Base-by-base conservation (phyloP, 352 stramenopile species). In the Detonula confervacea region DNA sequence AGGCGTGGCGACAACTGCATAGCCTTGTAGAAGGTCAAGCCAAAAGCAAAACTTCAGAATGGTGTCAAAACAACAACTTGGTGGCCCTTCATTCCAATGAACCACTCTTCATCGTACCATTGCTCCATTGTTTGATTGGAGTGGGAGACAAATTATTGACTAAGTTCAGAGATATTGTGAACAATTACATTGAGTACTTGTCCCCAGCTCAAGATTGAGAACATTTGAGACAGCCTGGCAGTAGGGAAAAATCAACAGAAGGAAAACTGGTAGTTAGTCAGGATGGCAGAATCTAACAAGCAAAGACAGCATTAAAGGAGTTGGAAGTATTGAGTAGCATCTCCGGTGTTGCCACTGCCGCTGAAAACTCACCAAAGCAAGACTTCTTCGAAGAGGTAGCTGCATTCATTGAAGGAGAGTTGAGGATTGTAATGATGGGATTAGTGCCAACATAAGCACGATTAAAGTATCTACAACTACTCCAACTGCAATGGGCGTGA, bases 31-130 rank as follows among this genome's bases (percentile, higher is more conserved):
- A n/a, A n/a, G n/a, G n/a, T n/a, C n/a, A 33, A 35, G 12, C 14
- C 20, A 33, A 47, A 47, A 12, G 6, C 20, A 18, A 65, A 65
- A 35, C 30, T 35, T n/a, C 3, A 65, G 33, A 47, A 44, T 46
- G 56, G 56, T 30, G 33, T 47, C 20, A 65, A 65, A 49, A 25
- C 49, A 29, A 18, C 11, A 14, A 25, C 56, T 18, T 65, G 56
- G 56, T 65, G 35, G 20, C 29, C 29, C 3, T 65, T 65, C 56
- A 65, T 65, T 51, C 56, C 56, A 18, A 29, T 65, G 27, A 35
- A 49, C 25, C 25, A 64, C n/a, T n/a, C 25, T 46, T 37, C n/a
- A 47, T 64, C 22, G 55, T 64, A 4, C 55, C 55, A 14, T 33
- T 64, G 18, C 37, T 64, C 16, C 24, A 64, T 30, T 64, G 55